Conservation (phyloP, 2,329 filamentous ascomycete species). For the Calonectria pteridis region DNA sequence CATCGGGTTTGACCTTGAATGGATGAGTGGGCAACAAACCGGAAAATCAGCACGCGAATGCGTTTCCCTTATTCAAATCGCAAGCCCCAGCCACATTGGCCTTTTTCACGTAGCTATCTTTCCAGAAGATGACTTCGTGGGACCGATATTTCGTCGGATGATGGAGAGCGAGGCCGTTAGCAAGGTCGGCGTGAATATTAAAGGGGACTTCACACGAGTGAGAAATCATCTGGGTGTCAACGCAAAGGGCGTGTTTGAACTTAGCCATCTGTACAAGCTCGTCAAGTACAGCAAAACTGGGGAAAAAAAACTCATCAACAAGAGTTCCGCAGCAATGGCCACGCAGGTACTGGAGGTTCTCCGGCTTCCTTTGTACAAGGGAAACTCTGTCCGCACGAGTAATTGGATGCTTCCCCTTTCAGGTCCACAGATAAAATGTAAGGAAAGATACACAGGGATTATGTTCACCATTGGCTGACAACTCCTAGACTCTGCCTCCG, state of each 20-base stretch:
- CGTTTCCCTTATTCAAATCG: slow-evolving; percentile 86
- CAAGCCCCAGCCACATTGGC: slow-evolving; percentile 79
- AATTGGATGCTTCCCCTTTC: slow-evolving; percentile 78
- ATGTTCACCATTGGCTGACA: slow-evolving; percentile 7
- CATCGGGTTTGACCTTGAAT: slow-evolving; percentile 93
- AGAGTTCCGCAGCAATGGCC: slow-evolving; percentile 73
- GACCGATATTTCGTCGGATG: slow-evolving; percentile 76
- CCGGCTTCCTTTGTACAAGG: slow-evolving; percentile 82
- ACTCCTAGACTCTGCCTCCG: slow-evolving; percentile 78
- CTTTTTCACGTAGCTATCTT: slow-evolving; percentile 85
- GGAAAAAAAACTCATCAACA: slow-evolving; percentile 72
- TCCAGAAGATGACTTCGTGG: slow-evolving; percentile 69
- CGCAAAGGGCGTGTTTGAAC: slow-evolving; percentile 78
- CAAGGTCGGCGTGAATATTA: slow-evolving; percentile 84
- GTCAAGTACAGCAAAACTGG: slow-evolving; percentile 73
- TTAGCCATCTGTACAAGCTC: slow-evolving; percentile 85
- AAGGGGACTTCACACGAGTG: slow-evolving; percentile 77
- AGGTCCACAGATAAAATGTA: slow-evolving; percentile 77
- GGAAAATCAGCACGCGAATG: slow-evolving; percentile 69
- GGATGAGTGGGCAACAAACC: slow-evolving; percentile 69
- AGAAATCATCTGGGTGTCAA: slow-evolving; percentile 74
- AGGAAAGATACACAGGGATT: slow-evolving; percentile 47
- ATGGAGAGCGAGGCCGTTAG: slow-evolving; percentile 77
- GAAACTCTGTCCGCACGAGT: slow-evolving; percentile 74
- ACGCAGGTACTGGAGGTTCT: slow-evolving; percentile 79